These are phyloP conservation scores for Solanum bulbocastanum DNA, from an alignment of 257 asterid genomes.

Conservation along the genomic window DNA sequence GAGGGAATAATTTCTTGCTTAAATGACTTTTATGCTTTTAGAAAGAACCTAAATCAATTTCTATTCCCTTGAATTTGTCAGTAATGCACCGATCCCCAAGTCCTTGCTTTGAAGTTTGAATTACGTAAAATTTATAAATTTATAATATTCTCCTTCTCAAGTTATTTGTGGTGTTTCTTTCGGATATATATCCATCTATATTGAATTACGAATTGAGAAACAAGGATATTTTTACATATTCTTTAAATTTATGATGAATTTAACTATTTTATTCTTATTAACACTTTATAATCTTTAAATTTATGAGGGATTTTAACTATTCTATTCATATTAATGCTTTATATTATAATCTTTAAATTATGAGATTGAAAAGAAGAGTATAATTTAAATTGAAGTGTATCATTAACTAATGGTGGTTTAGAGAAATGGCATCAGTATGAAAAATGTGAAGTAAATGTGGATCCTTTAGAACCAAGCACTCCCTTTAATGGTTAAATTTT, in stretches of 20 bases:
- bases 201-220: not conserved
- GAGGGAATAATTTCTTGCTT: not conserved
- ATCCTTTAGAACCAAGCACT: not conserved
- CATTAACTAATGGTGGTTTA: not conserved
- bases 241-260: too few species aligned
- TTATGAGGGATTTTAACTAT: not conserved
- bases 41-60: not conserved
- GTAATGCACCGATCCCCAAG: not conserved
- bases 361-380: not conserved
- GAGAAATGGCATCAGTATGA: not conserved
- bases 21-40: not conserved
- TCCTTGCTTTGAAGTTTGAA: not conserved
- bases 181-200: accelerated
- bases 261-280: too few species aligned
- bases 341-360: too few species aligned
- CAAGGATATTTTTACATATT: too few species aligned
- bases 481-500: not conserved
- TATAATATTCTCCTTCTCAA: not conserved
- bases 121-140: not conserved
- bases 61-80: not conserved
- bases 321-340: not conserved
- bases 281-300: too few species aligned
- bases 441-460: not conserved
- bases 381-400: not conserved
- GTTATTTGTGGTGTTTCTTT: not conserved